Evolutionary conservation across 2,329 filamentous ascomycete species (phyloP), one percentile per base, ranked within the genome.

Genomic region (Fusarium kyushuense): DNA sequence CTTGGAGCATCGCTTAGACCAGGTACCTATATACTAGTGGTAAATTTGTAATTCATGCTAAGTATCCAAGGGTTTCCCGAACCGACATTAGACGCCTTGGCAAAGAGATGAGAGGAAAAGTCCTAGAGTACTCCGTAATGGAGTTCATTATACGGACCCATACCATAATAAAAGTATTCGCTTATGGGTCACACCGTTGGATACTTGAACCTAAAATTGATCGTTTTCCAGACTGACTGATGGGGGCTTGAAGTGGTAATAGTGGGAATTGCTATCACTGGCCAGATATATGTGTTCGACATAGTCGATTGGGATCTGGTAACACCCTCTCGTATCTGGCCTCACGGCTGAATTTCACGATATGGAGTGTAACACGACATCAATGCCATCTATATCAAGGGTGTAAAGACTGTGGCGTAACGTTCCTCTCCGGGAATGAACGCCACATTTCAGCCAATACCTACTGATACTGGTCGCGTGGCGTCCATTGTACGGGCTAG

Each of bases 371-470:
- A 38, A 40, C 23, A 40, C n/a, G 10, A 40, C 30, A 45, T 33
- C 2, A 33, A 33, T 21, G 32, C 9, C 7, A 43, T 45, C 9
- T 5, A 43, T 45, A 29, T 21, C 6, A 6, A 16, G n/a, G 32
- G 10, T 30, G 42, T 23, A 21, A 25, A 30, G 12, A 36, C 30
- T 69, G 65, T 68, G 65, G 65, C 65, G 65, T 25, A 60, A 54
- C 45, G 51, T 35, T 47, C 25, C 19, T 61, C 25, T 38, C 23
- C 23, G 54, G 51, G 47, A 42, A 65, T 32, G 11, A 48, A 36
- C 65, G 65, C 65, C 65, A 68, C 65, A 62, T 61, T 30, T 42
- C 32, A 56, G n/a, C 42, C n/a, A 32, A 14, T 45, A 32, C 21
- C 54, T 12, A 17, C 65, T 12, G n/a, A 7, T 51, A 36, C 49